A percentile compares a stretch with the other conserved stretches of the same genome.
phyloP scores from a whole-genome alignment of 306 rosid species.

The Acmispon strigosus region DNA sequence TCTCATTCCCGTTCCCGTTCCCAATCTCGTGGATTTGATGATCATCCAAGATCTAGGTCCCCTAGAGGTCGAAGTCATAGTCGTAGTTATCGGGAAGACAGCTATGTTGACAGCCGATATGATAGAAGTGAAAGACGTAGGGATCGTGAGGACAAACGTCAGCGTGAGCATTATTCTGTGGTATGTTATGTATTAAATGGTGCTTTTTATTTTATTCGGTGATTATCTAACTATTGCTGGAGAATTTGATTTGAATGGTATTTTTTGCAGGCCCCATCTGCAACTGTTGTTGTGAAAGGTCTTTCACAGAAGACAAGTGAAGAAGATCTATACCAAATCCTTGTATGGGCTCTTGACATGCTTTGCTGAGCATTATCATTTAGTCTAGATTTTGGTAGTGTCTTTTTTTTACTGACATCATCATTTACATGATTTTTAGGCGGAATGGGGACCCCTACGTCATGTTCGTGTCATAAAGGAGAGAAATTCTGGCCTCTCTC shows the following conservation, averaged over 20 bases:
- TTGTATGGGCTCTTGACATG: conserved; percentile 47
- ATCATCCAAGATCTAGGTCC: conserved; percentile 72
- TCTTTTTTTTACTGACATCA: neutral
- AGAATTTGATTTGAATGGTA: conserved; percentile 12
- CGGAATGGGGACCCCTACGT: conserved; percentile 99
- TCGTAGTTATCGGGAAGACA: conserved; percentile 78
- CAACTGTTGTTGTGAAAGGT: conserved; percentile 96
- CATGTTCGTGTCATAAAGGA: conserved; percentile 97
- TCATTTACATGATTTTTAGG: conserved; percentile 38
- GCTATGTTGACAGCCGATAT: conserved; percentile 55
- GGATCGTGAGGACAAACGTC: conserved; percentile 81
- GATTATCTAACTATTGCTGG: conserved; percentile 9
- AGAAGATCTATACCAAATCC: conserved; percentile 94
- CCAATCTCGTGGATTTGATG: conserved; percentile 76
- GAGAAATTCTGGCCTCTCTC: conserved; percentile 86
- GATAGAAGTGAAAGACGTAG: conserved; percentile 77
- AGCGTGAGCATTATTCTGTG: conserved; percentile 63
- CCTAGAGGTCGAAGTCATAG: conserved; percentile 84
- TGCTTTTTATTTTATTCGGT: neutral
- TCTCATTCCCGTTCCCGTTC: conserved; percentile 59
- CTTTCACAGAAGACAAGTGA: conserved; percentile 91
- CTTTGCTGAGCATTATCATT: conserved; percentile 15
- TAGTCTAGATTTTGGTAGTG: neutral
- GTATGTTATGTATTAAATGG: conserved; percentile 33
- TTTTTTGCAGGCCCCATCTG: conserved; percentile 83